Evolutionary conservation across 768 basidiomycete genomes (phyloP).

Genomic region (Sporobolomyces pararoseus): DNA sequence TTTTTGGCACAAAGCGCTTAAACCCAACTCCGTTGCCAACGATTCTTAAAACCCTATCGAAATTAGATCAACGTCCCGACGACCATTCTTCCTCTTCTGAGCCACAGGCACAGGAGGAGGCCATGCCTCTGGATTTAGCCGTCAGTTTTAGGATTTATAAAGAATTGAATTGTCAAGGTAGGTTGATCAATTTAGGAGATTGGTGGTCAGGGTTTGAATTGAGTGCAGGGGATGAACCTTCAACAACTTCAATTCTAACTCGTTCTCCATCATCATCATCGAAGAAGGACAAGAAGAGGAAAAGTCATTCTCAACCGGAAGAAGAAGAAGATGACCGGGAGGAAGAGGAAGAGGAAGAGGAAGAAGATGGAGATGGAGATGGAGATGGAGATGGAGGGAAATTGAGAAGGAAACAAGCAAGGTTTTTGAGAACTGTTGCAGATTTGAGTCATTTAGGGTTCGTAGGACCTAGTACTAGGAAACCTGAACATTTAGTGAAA

Average conservation of each 20-base stretch:
- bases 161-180: conserved; percentile 34
- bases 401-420: conserved; percentile 40
- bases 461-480: conserved; percentile 42
- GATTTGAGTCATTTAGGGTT: conserved; percentile 43
- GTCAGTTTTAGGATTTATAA: conserved; percentile 37
- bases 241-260: not conserved
- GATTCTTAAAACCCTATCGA: not conserved
- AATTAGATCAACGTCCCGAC: conserved; percentile 16
- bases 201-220: conserved; percentile 43
- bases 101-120: not conserved
- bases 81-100: not conserved
- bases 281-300: not conserved
- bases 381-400: conserved; percentile 18
- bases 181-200: conserved; percentile 43
- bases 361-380: conserved; percentile 5
- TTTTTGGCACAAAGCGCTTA: conserved; percentile 9
- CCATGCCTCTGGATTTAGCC: conserved; percentile 23
- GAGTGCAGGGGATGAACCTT: conserved; percentile 20
- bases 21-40: conserved; percentile 22
- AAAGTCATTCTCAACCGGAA: not conserved
- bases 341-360: conserved; percentile 14
- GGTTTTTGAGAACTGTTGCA: conserved; percentile 42
- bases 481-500: conserved; percentile 43
- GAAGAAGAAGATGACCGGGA: not conserved
- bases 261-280: not conserved